Conservation (phyloP, 83 land plant genomes). For the Picea engelmannii region DNA sequence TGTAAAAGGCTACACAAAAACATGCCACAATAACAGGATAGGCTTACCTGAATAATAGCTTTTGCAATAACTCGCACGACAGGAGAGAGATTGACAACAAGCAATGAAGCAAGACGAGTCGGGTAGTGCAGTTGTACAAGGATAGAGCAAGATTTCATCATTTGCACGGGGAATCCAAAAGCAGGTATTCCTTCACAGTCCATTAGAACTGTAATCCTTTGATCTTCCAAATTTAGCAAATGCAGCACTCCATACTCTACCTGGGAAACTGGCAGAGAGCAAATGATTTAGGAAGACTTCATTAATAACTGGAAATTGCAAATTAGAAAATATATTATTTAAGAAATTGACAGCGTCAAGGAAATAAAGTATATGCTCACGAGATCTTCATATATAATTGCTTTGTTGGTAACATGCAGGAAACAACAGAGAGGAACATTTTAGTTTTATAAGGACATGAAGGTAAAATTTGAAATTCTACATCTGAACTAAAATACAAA, state of each 20-base stretch:
- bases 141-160: conserved; percentile 73
- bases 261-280: conserved; percentile 75
- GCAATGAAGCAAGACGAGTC: conserved; percentile 69
- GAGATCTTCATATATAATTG: no score
- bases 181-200: conserved; percentile 87
- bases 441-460: neutral
- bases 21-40: neutral
- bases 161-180: conserved; percentile 77
- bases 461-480: neutral
- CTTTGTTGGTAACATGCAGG: neutral
- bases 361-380: neutral
- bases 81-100: conserved; percentile 71
- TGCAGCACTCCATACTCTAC: conserved; percentile 80
- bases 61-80: conserved; percentile 71
- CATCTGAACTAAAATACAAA: neutral
- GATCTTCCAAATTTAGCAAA: conserved; percentile 56
- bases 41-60: conserved; percentile 79
- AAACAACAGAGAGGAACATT: neutral
- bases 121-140: conserved; percentile 92
- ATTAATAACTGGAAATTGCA: neutral
- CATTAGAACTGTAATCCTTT: conserved; percentile 74
- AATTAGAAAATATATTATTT: neutral
- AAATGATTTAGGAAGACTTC: neutral
- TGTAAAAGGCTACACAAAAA: neutral
- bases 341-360: neutral